A percentile compares a stretch with the other conserved stretches of the same genome.
These are phyloP conservation scores for Nannochloropsis gaditana DNA, from an alignment of 108 stramenopile genomes.

Conservation along the genomic window DNA sequence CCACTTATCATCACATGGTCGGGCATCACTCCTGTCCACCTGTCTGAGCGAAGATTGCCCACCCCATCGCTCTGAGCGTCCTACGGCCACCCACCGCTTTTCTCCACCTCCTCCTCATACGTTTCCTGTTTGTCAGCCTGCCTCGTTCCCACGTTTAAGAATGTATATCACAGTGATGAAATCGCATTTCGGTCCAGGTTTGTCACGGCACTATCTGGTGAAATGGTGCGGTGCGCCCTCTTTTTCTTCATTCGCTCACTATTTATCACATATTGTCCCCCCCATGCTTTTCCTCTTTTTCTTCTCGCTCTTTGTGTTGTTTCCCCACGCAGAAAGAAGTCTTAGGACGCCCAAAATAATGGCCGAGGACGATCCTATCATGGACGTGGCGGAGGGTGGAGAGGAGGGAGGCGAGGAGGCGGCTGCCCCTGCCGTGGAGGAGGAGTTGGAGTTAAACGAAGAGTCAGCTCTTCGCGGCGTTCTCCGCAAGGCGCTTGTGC, in stretches of 20 bases:
- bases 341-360: slow-evolving; percentile 10
- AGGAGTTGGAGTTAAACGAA: slow-evolving; percentile 1
- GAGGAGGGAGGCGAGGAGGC: not conserved
- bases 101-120: too few species aligned
- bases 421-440: slow-evolving; percentile 7
- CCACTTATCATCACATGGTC: too few species aligned
- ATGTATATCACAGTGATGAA: too few species aligned
- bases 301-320: too few species aligned
- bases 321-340: not conserved
- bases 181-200: too few species aligned
- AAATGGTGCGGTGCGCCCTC: not conserved
- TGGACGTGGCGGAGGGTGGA: slow-evolving; percentile 16
- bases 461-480: slow-evolving; percentile 69
- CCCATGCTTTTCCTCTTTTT: not conserved
- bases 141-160: too few species aligned
- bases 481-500: slow-evolving; percentile 86
- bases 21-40: too few species aligned
- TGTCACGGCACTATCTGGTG: too few species aligned
- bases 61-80: too few species aligned
- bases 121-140: too few species aligned
- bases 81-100: too few species aligned
- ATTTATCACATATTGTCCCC: not conserved
- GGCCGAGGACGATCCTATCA: slow-evolving; percentile 11
- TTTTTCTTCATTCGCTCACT: not conserved
- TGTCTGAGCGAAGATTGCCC: too few species aligned